Percentiles rank a stretch among this genome's conserved stretches.
Evolutionary conservation across 345 rosid species (phyloP).

Genomic region (Populus simonii): DNA sequence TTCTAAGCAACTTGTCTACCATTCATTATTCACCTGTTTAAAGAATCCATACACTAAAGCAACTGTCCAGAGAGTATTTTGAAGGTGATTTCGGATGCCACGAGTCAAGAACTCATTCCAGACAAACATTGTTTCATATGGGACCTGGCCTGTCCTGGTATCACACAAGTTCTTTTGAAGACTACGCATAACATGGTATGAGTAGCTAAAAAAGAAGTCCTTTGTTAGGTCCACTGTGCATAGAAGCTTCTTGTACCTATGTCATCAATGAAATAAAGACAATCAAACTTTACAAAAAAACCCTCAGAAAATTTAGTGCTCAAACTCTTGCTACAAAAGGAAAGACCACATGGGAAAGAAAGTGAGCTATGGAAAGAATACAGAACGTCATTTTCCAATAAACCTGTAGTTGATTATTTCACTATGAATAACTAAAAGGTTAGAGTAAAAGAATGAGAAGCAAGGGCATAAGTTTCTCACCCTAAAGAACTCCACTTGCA

Average conservation of each 20-base stretch:
- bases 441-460: not conserved
- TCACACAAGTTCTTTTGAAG: slow-evolving; percentile 81
- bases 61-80: slow-evolving; percentile 90
- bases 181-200: slow-evolving; percentile 89
- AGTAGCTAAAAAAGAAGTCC: slow-evolving; percentile 99
- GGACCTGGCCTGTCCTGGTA: slow-evolving; percentile 60
- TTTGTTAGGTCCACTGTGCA: slow-evolving; percentile 88
- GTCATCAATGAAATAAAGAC: slow-evolving; percentile 23
- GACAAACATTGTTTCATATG: slow-evolving; percentile 92
- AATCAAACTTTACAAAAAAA: not conserved
- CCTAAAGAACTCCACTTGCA: not conserved
- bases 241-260: slow-evolving; percentile 96
- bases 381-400: not conserved
- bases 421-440: not conserved
- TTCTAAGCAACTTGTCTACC: not conserved
- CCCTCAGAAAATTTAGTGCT: not conserved
- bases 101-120: slow-evolving; percentile 98
- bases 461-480: not conserved
- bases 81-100: slow-evolving; percentile 83
- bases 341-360: not conserved
- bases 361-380: not conserved
- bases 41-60: slow-evolving; percentile 96
- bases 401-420: not conserved
- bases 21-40: slow-evolving; percentile 65
- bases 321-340: not conserved